Percentiles rank a stretch among this genome's conserved stretches.
Conservation (phyloP, 805 yeast species). For the Sugiyamaella boreocaroliniensis region DNA sequence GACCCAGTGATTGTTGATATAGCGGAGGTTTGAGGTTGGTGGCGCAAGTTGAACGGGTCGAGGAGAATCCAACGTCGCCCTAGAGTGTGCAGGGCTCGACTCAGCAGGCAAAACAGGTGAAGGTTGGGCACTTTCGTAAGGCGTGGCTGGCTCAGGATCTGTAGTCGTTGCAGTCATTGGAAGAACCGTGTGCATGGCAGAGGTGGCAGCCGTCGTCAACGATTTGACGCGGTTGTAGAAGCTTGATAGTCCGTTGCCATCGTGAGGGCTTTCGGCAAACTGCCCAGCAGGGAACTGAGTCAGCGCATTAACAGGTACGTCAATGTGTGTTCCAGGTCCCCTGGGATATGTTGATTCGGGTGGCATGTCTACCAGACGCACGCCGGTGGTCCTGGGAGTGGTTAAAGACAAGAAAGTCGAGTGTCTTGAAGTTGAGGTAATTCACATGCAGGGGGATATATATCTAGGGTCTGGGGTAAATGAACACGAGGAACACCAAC, state of each 20-base stretch:
- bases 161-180: constrained; percentile 1
- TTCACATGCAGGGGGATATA: too few relatives aligned
- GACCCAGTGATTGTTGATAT: not conserved
- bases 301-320: constrained; percentile 2
- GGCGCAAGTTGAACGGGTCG: not conserved
- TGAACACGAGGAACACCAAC: too few relatives aligned
- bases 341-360: too few relatives aligned
- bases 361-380: too few relatives aligned
- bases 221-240: constrained; percentile 21
- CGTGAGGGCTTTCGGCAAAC: constrained; percentile 15
- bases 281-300: constrained; percentile 21
- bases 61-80: not conserved
- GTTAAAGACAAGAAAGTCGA: too few relatives aligned
- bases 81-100: not conserved
- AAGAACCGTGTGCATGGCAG: constrained; percentile 20
- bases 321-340: not conserved
- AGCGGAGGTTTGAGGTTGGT: not conserved
- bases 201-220: constrained; percentile 20
- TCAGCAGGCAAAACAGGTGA: not conserved
- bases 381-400: too few relatives aligned
- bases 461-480: too few relatives aligned
- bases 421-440: too few relatives aligned
- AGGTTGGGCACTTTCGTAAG: not conserved
- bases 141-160: not conserved
- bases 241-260: constrained; percentile 15